These are phyloP conservation scores for Glebionis coronaria DNA, from an alignment of 129 eudicot species.

Conservation along the genomic window DNA sequence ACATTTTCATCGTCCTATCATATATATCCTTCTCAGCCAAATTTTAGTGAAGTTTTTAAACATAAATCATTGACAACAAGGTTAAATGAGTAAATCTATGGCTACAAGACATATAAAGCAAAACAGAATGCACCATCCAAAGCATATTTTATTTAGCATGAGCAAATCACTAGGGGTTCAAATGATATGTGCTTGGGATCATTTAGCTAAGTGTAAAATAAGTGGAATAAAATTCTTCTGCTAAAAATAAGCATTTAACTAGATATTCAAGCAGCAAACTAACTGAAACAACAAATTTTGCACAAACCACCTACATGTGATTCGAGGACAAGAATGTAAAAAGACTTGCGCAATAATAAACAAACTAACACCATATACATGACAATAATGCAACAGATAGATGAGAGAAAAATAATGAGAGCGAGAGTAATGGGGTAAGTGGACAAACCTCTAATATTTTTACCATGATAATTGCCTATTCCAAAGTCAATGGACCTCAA, in stretches of 20 bases:
- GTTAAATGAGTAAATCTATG: background rate
- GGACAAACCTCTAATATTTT: slow-evolving; percentile 48
- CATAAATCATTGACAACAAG: background rate
- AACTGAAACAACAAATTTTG: too few relatives aligned
- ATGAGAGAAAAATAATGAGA: too few relatives aligned
- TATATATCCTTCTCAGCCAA: background rate
- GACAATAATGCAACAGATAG: too few relatives aligned
- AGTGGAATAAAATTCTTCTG: too few relatives aligned
- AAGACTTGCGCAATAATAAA: too few relatives aligned
- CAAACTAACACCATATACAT: too few relatives aligned
- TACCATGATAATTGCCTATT: slow-evolving; percentile 51
- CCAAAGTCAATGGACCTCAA: slow-evolving; percentile 51
- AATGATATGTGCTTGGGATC: too few relatives aligned
- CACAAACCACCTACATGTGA: too few relatives aligned
- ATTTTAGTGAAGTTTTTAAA: background rate
- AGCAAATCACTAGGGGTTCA: background rate
- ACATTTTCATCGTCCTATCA: background rate
- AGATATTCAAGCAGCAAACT: too few relatives aligned
- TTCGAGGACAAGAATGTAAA: background rate
- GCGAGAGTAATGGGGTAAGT: background rate
- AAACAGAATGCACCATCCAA: slow-evolving; percentile 4
- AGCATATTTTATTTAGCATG: background rate
- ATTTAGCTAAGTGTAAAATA: too few relatives aligned
- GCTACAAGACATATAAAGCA: background rate
- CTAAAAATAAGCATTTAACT: too few relatives aligned